Evolutionary conservation across 768 basidiomycete genomes (phyloP), one percentile per base, ranked within the genome.

Genomic region (Terana coerulea): DNA sequence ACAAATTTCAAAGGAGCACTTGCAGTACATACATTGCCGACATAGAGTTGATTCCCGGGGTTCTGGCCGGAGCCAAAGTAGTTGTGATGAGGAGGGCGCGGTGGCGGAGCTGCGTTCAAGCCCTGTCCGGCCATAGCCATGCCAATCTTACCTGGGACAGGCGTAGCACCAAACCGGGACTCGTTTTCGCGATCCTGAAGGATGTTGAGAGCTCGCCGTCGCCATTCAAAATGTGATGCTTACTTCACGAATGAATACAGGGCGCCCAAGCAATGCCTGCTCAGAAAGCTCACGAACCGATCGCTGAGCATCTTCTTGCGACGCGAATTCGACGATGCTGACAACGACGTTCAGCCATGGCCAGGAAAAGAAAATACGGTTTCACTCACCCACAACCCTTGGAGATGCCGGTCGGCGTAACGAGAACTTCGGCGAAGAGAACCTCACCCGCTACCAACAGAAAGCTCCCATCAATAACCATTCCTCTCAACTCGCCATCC

Each of bases 381-480:
- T 35, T 19, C 6, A 80, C 95, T 72, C 64, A 98, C 97, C 95
- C 95, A 85, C 95, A 99, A 68, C 95, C 95, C 70, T 99, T 99
- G 22, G 95, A 98, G 49, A 95, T 83, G 26, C 95, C 95, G 19
- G 90, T 95, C 14, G 95, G 95, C 5, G 97, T 97, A 61, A 94
- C 77, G 65, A 99, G 84, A 62, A 99, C 93, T 85, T 99, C 95
- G 81, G 95, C 91, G 84, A 99, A 99, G 72, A 95, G 86, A 68
- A 98, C 95, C 79, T 95, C 94, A 80, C 95, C 95, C 84, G 92
- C 95, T 95, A 86, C 84, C 83, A 77, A 84, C 83, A 77, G 81
- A 88, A 86, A 90, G 80, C 84, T 85, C 86, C 87, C 85, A 88
- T 90, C 85, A 91, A 91, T 88, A 70, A 64, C 66, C 64, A 86